Percentiles rank a stretch among this genome's conserved stretches.
Conservation (phyloP, 257 asterid species). For the Solanum dulcamara region DNA sequence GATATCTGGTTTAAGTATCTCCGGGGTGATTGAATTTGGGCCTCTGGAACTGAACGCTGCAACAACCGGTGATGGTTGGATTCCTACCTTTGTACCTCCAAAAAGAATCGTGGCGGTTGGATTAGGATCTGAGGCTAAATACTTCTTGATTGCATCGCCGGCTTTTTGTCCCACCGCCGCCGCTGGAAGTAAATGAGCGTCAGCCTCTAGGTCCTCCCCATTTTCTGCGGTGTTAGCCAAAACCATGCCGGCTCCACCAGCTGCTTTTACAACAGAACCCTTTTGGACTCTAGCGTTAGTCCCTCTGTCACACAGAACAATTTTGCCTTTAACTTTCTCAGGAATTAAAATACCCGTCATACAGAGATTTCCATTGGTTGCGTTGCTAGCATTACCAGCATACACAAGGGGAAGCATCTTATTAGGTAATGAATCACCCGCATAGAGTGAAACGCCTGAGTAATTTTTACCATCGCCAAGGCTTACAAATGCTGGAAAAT, state of each 20-base stretch:
- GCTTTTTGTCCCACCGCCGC: constrained; percentile 37
- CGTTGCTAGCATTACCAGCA: constrained; percentile 59
- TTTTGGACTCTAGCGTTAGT: constrained; percentile 40
- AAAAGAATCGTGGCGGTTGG: constrained; percentile 44
- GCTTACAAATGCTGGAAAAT: constrained; percentile 68
- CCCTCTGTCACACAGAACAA: constrained; percentile 67
- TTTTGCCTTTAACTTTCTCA: constrained; percentile 44
- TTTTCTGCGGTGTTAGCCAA: constrained; percentile 47
- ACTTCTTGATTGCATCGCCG: constrained; percentile 29
- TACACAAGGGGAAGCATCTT: constrained; percentile 59
- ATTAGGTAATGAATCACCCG: constrained; percentile 22
- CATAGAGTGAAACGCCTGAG: constrained; percentile 56
- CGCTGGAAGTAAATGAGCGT: constrained; percentile 59
- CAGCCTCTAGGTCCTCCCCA: constrained; percentile 65
- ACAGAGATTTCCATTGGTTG: constrained; percentile 56
- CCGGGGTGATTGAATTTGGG: constrained; percentile 43
- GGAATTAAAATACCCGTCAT: constrained; percentile 52
- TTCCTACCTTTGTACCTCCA: constrained; percentile 48
- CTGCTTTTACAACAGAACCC: constrained; percentile 48
- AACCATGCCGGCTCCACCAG: constrained; percentile 62
- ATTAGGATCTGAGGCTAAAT: constrained; percentile 24
- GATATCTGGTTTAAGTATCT: constrained; percentile 54
- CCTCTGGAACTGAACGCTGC: constrained; percentile 79
- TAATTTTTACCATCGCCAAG: constrained; percentile 68
- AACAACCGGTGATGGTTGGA: constrained; percentile 53